These are phyloP conservation scores for Lumnitzera racemosa DNA, from an alignment of 345 rosid genomes.

Conservation along the genomic window DNA sequence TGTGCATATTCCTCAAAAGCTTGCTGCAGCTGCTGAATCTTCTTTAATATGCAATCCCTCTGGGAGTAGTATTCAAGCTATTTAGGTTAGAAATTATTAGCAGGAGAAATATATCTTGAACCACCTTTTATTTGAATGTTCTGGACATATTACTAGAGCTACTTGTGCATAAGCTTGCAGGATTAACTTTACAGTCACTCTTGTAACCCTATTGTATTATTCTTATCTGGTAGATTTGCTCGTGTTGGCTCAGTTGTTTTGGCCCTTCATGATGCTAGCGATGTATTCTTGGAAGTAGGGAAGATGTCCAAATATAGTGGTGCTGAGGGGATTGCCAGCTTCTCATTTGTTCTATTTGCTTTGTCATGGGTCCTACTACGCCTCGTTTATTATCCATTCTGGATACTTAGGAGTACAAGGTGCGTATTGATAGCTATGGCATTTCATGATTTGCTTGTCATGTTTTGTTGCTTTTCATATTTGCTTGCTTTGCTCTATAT, in stretches of 20 bases:
- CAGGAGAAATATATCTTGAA: too few species aligned
- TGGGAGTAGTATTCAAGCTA: too few species aligned
- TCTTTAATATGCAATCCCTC: too few species aligned
- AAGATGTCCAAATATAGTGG: constrained; percentile 91
- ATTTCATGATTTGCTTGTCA: neutral
- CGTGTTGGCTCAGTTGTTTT: constrained; percentile 89
- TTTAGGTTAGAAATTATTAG: too few species aligned
- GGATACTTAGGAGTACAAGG: constrained; percentile 99
- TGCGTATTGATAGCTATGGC: constrained; percentile 21
- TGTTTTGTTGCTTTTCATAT: neutral
- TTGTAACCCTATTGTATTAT: neutral
- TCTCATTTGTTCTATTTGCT: constrained; percentile 71
- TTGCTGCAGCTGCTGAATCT: neutral
- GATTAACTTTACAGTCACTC: neutral
- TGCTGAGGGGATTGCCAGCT: constrained; percentile 69
- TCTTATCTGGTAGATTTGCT: constrained; percentile 50
- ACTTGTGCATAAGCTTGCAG: too few species aligned
- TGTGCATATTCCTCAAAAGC: neutral
- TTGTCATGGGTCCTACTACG: constrained; percentile 86
- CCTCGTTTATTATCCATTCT: constrained; percentile 86
- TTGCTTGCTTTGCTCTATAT: neutral
- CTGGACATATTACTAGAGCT: too few species aligned
- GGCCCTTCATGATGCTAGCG: constrained; percentile 96
- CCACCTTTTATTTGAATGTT: too few species aligned
- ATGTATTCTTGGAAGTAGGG: constrained; percentile 86